A percentile compares a stretch with the other conserved stretches of the same genome.
Conservation (phyloP, 805 yeast species). For the Ogataea philodendri region DNA sequence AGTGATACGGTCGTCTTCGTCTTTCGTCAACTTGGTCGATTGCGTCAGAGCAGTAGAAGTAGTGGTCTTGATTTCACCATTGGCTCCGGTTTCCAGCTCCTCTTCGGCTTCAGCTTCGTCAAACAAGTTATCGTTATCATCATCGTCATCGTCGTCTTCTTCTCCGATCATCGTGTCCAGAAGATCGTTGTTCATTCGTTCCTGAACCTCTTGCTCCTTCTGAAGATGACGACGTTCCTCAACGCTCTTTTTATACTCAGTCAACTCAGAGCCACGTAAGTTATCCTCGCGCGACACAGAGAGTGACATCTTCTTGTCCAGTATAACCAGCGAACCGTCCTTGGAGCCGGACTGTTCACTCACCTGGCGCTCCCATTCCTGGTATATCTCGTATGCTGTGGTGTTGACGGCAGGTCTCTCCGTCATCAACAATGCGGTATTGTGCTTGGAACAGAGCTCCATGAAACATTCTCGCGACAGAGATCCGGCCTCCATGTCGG, state of each 20-base stretch:
- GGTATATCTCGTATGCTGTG: constrained; percentile 48
- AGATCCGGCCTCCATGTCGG: constrained; percentile 62
- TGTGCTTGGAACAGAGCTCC: constrained; percentile 59
- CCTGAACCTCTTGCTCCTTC: constrained; percentile 33
- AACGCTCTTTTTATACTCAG: constrained; percentile 45
- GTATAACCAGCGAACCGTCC: constrained; percentile 62
- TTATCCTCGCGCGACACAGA: constrained; percentile 46
- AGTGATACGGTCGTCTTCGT: constrained; percentile 26
- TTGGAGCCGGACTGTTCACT: constrained; percentile 38
- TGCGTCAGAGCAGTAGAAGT: constrained; percentile 17
- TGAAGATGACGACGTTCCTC: constrained; percentile 44
- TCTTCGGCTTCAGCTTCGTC: constrained; percentile 16
- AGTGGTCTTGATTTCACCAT: constrained; percentile 29
- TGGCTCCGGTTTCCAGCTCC: constrained; percentile 23
- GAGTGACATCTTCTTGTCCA: constrained; percentile 39
- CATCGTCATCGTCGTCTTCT: constrained; percentile 29
- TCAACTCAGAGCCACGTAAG: constrained; percentile 49
- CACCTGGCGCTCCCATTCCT: constrained; percentile 51
- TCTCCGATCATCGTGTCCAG: constrained; percentile 33
- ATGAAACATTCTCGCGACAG: constrained; percentile 51
- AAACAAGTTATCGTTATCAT: constrained; percentile 20
- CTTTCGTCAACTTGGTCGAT: constrained; percentile 18
- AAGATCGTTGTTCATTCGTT: constrained; percentile 33
- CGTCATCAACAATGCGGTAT: constrained; percentile 71
- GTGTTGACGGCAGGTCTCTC: constrained; percentile 55